phyloP scores from a whole-genome alignment of 2,329 filamentous ascomycete genomes.

The Colletotrichum salicis region DNA sequence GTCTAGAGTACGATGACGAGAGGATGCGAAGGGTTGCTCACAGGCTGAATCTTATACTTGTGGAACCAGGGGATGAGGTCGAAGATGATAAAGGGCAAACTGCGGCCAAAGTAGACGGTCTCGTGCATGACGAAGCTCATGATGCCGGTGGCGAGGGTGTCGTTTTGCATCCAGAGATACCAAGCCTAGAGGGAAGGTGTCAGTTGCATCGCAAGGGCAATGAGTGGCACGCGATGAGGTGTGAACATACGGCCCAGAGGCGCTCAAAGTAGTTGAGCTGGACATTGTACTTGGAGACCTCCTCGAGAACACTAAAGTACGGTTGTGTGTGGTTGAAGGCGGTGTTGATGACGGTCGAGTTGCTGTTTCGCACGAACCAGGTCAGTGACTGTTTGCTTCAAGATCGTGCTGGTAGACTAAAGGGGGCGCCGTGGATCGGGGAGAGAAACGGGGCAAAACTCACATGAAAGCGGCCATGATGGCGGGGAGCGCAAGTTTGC shows the following conservation, averaged over 20 bases:
- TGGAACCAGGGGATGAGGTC: slow-evolving; percentile 88
- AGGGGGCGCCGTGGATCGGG: not conserved
- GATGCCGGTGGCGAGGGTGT: slow-evolving; percentile 94
- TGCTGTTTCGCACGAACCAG: slow-evolving; percentile 48
- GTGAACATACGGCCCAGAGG: slow-evolving; percentile 79
- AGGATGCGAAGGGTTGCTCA: slow-evolving; percentile 53
- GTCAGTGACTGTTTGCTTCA: slow-evolving; percentile 18
- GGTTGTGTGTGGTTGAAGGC: slow-evolving; percentile 60
- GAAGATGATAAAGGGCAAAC: slow-evolving; percentile 91
- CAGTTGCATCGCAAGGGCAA: slow-evolving; percentile 16
- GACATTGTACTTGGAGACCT: slow-evolving; percentile 79
- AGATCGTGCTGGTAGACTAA: not conserved
- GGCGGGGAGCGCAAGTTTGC: slow-evolving; percentile 25
- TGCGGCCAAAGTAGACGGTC: slow-evolving; percentile 91
- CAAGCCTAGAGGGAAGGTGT: slow-evolving; percentile 66
- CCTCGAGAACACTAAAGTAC: slow-evolving; percentile 69
- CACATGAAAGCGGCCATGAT: slow-evolving; percentile 33
- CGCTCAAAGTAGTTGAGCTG: slow-evolving; percentile 88
- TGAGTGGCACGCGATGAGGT: slow-evolving; percentile 25
- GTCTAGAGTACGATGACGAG: not conserved
- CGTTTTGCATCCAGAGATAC: slow-evolving; percentile 99
- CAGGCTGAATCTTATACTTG: slow-evolving; percentile 93
- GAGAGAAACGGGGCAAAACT: not conserved
- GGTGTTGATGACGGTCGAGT: slow-evolving; percentile 58
- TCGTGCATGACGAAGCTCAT: slow-evolving; percentile 98